phyloP scores from a whole-genome alignment of 176 grass and related monocot species.

The Tillandsia leiboldiana region DNA sequence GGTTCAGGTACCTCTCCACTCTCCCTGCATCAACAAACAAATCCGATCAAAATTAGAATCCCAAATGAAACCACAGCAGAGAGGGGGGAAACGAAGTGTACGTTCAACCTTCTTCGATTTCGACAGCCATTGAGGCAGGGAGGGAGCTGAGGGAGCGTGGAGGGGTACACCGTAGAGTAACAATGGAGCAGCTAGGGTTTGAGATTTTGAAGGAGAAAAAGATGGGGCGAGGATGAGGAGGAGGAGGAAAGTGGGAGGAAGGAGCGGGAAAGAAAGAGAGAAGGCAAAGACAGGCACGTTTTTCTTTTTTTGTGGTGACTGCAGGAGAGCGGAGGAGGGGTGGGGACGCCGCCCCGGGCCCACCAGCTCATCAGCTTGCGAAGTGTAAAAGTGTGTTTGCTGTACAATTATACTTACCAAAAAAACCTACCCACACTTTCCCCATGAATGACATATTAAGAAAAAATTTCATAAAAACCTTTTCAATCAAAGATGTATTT shows the following conservation, averaged over 20 bases:
- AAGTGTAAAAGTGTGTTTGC: too few species aligned
- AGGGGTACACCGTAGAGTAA: not conserved
- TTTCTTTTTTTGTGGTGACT: too few species aligned
- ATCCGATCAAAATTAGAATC: not conserved
- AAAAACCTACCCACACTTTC: too few species aligned
- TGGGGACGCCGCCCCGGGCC: slow-evolving; percentile 23
- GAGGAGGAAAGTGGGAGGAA: slow-evolving; percentile 45
- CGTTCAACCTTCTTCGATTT: slow-evolving; percentile 43
- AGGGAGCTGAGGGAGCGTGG: not conserved
- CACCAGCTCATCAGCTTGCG: not conserved
- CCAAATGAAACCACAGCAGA: not conserved
- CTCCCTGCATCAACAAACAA: not conserved
- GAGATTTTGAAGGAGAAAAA: slow-evolving; percentile 15
- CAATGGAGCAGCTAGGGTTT: slow-evolving; percentile 18
- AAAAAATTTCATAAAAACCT: too few species aligned
- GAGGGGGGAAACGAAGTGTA: not conserved
- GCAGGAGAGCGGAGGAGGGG: not conserved
- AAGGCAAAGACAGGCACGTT: not conserved
- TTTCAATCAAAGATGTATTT: too few species aligned
- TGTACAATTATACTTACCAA: too few species aligned
- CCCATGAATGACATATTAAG: too few species aligned
- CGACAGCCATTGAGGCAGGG: slow-evolving; percentile 34
- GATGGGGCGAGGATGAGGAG: not conserved
- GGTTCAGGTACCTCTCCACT: not conserved
- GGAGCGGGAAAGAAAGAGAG: slow-evolving; percentile 20